Evolutionary conservation across 352 stramenopile genomes (phyloP), one percentile per base, ranked within the genome.

Genomic region (Blastocystis sp.): DNA sequence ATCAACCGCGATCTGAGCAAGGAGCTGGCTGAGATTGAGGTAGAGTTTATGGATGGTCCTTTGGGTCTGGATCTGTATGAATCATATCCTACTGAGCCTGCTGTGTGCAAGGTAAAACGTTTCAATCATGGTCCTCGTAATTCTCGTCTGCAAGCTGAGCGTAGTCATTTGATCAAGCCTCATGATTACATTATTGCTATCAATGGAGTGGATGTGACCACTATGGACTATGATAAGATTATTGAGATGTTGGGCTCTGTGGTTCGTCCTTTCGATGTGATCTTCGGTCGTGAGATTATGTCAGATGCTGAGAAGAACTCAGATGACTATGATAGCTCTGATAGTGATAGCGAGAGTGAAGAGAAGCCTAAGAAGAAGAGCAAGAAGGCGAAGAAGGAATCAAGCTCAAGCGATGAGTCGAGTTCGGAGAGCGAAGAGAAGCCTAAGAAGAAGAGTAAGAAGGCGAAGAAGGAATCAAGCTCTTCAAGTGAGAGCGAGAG

Each of bases 191-290:
- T 83, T 39, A 59, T 69, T 19, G 57, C 52, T n/a, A 59, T 83
- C 11, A 83, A 83, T 43, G 71, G 71, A 27, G 71, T 69, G 57
- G 71, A 83, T 32, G 71, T 83, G 57, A 69, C 52, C 4, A 83
- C 52, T 5, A 83, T 69, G 57, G 52, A 65, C 29, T 69, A 83
- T 43, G 71, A 83, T 32, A 51, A 69, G 57, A 21, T 83, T 3
- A 69, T 83, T n/a, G 71, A 83, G 4, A 59, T 83, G 57, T 52
- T 83, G 52, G 12, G 27, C 11, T 46, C 16, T 21, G 35, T 56
- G 27, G 52, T 69, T 35, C 71, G 71, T 43, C 71, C 71, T 24
- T 83, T 83, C 1, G 71, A 83, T 11, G 57, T 83, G n/a, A 32
- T 69, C 4, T 83, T 83, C 57, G 71, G 57, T 27, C 29, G 57